Base-by-base conservation (phyloP, 495 filamentous ascomycete species). In the Neurospora sp. region DNA sequence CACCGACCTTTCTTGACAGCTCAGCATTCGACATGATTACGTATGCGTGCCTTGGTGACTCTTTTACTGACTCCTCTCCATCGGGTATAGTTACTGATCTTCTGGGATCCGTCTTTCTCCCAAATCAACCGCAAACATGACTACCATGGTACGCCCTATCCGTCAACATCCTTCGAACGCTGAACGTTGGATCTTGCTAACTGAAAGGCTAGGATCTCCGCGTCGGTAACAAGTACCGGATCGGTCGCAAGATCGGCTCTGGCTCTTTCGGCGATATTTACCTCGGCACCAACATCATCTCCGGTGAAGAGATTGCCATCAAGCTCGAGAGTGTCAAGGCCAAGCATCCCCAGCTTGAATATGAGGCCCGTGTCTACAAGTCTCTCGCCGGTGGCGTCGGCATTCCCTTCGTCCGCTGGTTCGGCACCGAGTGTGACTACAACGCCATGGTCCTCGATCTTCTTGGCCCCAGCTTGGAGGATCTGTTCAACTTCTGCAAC, bases 401-500 rank as follows among this genome's bases (percentile, higher is more conserved):
- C 71, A 99, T 99, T 74, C 96, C 96, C 48, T 99, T 99, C 78
- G 96, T 99, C 76, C 93, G 96, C 81, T 99, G 96, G 96, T 99
- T 98, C 84, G 96, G 96, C 74, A 99, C 96, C 71, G 96, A 99
- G 84, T 99, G 96, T 83, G 96, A 99, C 85, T 99, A 99, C 89
- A 98, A 99, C 84, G 96, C 96, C 78, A 99, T 99, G 96, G 96
- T 99, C 69, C 91, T 99, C 75, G 96, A 99, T 79, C 90, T 99
- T 20, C 92, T 99, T 46, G 96, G 96, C 70, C 96, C 96, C 73
- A 97, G 93, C 81, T 86, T 99, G 86, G 96, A 99, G 84, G 96
- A 99, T 81, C 87, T 99, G n/a, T 99, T 99, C 94, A 99, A 99
- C 89, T 99, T 99, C 83, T 99, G 96, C 90, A 99, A 98, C 89